A percentile compares a stretch with the other conserved stretches of the same genome.
phyloP scores from a whole-genome alignment of 1,284 basidiomycete genomes.

The Trichosporon ovoides region DNA sequence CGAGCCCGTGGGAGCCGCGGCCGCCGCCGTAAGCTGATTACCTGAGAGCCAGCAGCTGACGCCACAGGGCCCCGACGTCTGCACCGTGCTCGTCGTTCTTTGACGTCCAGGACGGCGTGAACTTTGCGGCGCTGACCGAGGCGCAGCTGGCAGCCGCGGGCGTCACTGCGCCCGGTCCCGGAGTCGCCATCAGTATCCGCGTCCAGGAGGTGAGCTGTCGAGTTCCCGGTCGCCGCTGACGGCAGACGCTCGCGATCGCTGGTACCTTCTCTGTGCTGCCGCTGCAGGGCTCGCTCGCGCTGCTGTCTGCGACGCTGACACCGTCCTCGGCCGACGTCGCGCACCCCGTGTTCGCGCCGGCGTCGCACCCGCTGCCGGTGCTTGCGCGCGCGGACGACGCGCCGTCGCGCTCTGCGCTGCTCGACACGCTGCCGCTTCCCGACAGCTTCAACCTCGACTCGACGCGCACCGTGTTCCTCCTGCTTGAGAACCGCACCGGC shows the following conservation, averaged over 20 bases:
- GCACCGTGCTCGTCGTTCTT: slow-evolving; percentile 23
- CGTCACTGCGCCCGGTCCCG: slow-evolving; percentile 21
- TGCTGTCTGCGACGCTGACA: slow-evolving; percentile 43
- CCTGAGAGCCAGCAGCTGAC: slow-evolving; percentile 6
- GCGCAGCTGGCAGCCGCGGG: slow-evolving; percentile 20
- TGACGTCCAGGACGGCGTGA: slow-evolving; percentile 24
- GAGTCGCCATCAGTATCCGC: slow-evolving; percentile 33
- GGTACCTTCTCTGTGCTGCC: slow-evolving; percentile 41
- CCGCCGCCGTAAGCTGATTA: slow-evolving; percentile 7
- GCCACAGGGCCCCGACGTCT: neutral
- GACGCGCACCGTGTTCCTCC: slow-evolving; percentile 29
- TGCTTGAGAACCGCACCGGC: slow-evolving; percentile 40
- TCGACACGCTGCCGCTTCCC: slow-evolving; percentile 22
- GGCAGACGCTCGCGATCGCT: slow-evolving; percentile 31
- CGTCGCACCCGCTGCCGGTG: slow-evolving; percentile 54
- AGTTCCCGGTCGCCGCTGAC: neutral
- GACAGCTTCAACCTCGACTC: slow-evolving; percentile 15
- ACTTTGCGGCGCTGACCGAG: slow-evolving; percentile 19
- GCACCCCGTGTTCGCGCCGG: slow-evolving; percentile 51
- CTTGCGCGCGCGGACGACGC: slow-evolving; percentile 39
- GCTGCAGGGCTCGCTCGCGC: slow-evolving; percentile 26
- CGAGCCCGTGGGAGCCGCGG: slow-evolving; percentile 13
- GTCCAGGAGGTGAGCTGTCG: slow-evolving; percentile 33
- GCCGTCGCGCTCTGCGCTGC: slow-evolving; percentile 9
- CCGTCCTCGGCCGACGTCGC: slow-evolving; percentile 50